Conservation (phyloP, 2,329 filamentous ascomycete genomes). For the Fusarium sp. region DNA sequence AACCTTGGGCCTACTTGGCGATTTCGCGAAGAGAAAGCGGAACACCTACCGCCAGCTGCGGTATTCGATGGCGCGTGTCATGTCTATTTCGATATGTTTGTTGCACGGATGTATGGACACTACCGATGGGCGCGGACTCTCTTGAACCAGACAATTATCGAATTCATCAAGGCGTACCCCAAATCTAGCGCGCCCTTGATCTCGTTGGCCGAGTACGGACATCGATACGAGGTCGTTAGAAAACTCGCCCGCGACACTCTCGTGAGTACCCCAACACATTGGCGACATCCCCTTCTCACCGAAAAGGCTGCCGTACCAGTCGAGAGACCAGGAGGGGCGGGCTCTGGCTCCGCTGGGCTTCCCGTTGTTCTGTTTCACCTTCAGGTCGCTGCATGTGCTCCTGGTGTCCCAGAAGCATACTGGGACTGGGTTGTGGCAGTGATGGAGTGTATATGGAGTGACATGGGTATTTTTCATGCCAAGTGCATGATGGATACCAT, state of each 20-base stretch:
- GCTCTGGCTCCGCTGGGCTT: slow-evolving; percentile 58
- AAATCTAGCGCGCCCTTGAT: slow-evolving; percentile 48
- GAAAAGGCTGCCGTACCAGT: slow-evolving; percentile 49
- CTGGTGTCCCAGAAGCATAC: slow-evolving; percentile 53
- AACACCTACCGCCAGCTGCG: slow-evolving; percentile 50
- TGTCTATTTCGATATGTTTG: slow-evolving; percentile 62
- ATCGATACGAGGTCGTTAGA: slow-evolving; percentile 48
- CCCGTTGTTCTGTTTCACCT: slow-evolving; percentile 60
- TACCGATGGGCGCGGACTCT: slow-evolving; percentile 68
- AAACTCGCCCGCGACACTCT: slow-evolving; percentile 56
- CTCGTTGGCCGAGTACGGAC: slow-evolving; percentile 42
- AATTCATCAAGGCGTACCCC: slow-evolving; percentile 51
- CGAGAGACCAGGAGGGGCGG: slow-evolving; percentile 50
- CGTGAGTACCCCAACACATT: slow-evolving; percentile 59
- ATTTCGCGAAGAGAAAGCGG: slow-evolving; percentile 46
- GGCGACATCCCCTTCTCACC: slow-evolving; percentile 58
- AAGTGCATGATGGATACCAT: slow-evolving; percentile 55
- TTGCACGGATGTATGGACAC: slow-evolving; percentile 66
- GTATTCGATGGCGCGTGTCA: slow-evolving; percentile 65
- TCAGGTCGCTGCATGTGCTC: slow-evolving; percentile 57
- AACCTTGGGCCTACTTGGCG: slow-evolving; percentile 49
- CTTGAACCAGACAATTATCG: slow-evolving; percentile 59
- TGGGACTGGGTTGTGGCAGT: slow-evolving; percentile 57
- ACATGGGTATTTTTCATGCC: slow-evolving; percentile 62
- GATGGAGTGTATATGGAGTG: slow-evolving; percentile 59